Base-by-base conservation (phyloP, 208 protist genomes). In the Crithidia fasciculata region DNA sequence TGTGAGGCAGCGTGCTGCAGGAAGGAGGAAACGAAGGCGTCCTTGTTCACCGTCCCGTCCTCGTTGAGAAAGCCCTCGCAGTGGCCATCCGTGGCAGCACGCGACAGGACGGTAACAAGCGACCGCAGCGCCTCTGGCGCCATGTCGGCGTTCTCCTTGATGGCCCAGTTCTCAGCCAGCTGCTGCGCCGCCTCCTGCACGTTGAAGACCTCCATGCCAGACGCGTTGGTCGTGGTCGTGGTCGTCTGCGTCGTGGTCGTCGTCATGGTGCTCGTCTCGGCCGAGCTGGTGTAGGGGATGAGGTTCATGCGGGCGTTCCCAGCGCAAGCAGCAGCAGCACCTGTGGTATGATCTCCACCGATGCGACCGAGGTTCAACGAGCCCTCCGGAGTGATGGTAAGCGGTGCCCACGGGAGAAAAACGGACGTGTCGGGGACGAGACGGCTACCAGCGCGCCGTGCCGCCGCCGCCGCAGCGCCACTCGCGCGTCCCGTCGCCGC, bases 381-480 rank as follows among this genome's bases (percentile, higher is more conserved):
- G 45, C 61, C 72, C n/a, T 93, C 83, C 4, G 80, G 83, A 0
- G 81, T 88, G 66, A 90, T 81, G 41, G 81, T 85, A 41, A 93
- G 83, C 13, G 88, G 88, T 15, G 82, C 67, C 85, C 85, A 93
- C 39, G 85, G 83, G n/a, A 85, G 59, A 58, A 93, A 93, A n/a
- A 83, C 80, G 54, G 70, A 85, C 3, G 78, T 83, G 65, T 93
- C 88, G 16, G 88, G 81, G 16, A 73, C 65, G 7, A 72, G 47
- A 18, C 43, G 43, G 6, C 36, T 64, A 4, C n/a, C 18, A 28
- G 7, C 28, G 3, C 28, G n/a, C 36, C 63, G 54, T 5, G 55
- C 52, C 6, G 43, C 36, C 56, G 56, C 37, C n/a, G 45, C 40
- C 68, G 36, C 56, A 8, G 18, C 28, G 8, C 45, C 36, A 9